Evolutionary conservation across 2,329 filamentous ascomycete genomes (phyloP), one percentile per base, ranked within the genome.

Genomic region (Thermothelomyces thermophilus): DNA sequence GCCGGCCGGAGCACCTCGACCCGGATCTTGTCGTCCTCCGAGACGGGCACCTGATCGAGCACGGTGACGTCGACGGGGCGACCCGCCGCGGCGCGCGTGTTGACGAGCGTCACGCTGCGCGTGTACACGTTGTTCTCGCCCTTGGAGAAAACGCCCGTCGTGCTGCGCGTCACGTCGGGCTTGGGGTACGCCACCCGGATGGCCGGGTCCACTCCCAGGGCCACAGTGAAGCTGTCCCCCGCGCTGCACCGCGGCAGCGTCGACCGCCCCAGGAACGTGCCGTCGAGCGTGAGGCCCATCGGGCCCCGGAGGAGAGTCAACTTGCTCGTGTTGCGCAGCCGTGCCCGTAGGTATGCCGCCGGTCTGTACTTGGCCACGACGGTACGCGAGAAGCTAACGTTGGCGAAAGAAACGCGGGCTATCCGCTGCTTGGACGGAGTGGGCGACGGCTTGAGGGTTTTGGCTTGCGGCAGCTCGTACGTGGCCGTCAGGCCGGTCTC

Each of bases 41-140:
- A 79, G n/a, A 83, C 68, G 3, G 80, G 81, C 2, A 83, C 68
- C 63, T 84, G 80, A 54, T 84, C 81, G 2, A 79, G 61, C 22
- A 83, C 73, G 1, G 74, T 65, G 2, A 84, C 35, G 1, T 69
- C 69, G 13, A 76, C 68, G 0, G 70, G 60, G 54, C 68, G 68
- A 14, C 61, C 63, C 0, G 65, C 53, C 3, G 60, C 46, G 5
- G 66, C 66, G 9, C 70, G 67, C 2, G 75, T 77, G 60, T 82
- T 82, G 22, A 70, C 68, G 10, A 83, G 61, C 3, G 68, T 73
- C 24, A 79, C 58, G 24, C 62, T 64, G 2, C 78, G 76, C 1
- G 62, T 69, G 59, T 76, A 83, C 2, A 74, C 62, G 20, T 69
- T 71, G 54, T 67, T 73, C 53, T 76, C 68, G 58, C 80, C 77